Conservation (phyloP, 208 protist species). For the Trypanosoma brucei region DNA sequence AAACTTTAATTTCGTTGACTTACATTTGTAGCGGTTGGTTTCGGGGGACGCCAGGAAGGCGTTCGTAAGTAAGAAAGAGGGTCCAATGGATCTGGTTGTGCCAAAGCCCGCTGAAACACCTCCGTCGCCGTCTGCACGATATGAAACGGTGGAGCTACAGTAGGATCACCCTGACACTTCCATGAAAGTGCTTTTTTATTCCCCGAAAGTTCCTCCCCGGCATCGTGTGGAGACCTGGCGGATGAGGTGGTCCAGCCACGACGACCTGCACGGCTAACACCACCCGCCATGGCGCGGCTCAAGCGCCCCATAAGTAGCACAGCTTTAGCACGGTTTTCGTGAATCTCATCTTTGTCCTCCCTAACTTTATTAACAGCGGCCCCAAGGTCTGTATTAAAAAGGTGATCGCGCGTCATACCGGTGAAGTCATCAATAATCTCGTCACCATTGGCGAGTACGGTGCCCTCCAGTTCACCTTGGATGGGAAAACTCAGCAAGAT, state of each 20-base stretch:
- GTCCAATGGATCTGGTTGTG: conserved; percentile 68
- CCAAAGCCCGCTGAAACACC: conserved; percentile 56
- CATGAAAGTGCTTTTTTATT: conserved; percentile 31
- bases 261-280: conserved; percentile 6
- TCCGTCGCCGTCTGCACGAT: conserved; percentile 62
- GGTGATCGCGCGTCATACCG: conserved; percentile 65
- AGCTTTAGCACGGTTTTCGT: conserved; percentile 62
- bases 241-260: neutral
- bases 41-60: conserved; percentile 53
- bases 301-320: conserved; percentile 64
- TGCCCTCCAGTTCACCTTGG: conserved; percentile 34
- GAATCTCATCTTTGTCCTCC: conserved; percentile 43
- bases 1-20: conserved; percentile 22
- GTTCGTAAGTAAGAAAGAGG: conserved; percentile 73
- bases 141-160: conserved; percentile 66
- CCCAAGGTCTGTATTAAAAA: conserved; percentile 63
- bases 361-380: conserved; percentile 65
- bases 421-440: conserved; percentile 48
- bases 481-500: conserved; percentile 67
- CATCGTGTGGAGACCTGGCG: neutral
- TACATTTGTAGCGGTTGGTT: conserved; percentile 58
- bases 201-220: neutral
- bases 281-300: conserved; percentile 42
- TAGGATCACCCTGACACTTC: conserved; percentile 57
- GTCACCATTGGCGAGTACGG: conserved; percentile 11